Evolutionary conservation across 306 rosid genomes (phyloP), one percentile per base, ranked within the genome.

Genomic region (Trifolium pratense): DNA sequence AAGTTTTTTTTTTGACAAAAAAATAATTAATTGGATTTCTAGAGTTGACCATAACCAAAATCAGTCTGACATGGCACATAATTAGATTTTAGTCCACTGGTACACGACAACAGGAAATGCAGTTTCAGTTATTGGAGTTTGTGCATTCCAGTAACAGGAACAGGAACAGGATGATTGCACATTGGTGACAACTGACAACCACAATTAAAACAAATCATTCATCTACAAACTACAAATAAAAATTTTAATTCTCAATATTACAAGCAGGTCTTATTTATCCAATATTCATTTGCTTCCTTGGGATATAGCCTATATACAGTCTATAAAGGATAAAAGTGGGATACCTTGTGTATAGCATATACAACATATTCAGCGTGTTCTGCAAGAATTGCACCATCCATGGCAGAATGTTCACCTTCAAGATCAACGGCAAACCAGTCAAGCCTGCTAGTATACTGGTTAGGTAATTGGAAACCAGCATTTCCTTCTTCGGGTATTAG

Each of bases 381-480:
- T 85, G 90, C 96, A 49, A 94, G 87, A 83, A 94, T 88, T 5
- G 90, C 93, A 75, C 96, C 96, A 83, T 94, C 99, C 99, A 94
- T 86, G 45, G 99, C 99, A 52, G 99, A 94, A 84, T 94, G 99
- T 58, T 94, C 97, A 15, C 97, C 97, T 84, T 91, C 97, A 65
- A 94, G 99, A 83, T 94, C 99, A 78, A 90, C 97, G 0, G 96
- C 79, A 74, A 94, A 91, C 99, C 97, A 91, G 77, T 94, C 99
- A 81, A 94, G 75, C 90, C 80, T 84, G 84, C 88, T 85, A 10
- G 79, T 76, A 69, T 89, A 91, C 48, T 79, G 91, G 79, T 80
- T 87, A 31, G 88, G 92, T 78, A 88, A 81, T 62, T 84, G 81
- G 76, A 86, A 77, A 55, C 73, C 79, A 23, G 55, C 77, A 31